Conservation (phyloP, 495 filamentous ascomycete species). For the Hypoxylon lenormandii region DNA sequence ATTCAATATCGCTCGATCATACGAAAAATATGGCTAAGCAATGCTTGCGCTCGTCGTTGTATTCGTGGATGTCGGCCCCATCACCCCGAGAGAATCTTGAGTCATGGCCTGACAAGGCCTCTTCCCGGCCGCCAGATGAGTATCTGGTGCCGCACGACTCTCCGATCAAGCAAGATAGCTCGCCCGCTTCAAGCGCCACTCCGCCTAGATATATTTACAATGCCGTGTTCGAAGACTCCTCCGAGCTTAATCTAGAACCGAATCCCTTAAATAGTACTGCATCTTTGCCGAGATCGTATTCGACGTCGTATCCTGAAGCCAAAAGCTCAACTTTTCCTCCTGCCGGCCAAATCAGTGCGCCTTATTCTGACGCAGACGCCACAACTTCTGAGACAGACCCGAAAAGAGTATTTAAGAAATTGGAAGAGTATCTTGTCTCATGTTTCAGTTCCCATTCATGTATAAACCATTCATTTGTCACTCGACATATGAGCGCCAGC, state of each 20-base stretch:
- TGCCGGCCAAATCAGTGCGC: conserved; percentile 7
- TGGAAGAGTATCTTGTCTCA: conserved; percentile 80
- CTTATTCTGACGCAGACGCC: conserved; percentile 20
- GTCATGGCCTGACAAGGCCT: conserved; percentile 11
- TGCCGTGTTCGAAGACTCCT: conserved; percentile 45
- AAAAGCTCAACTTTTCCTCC: conserved; percentile 40
- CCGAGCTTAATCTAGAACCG: conserved; percentile 46
- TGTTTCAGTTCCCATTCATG: conserved; percentile 76
- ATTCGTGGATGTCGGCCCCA: conserved; percentile 33
- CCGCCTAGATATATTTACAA: conserved; percentile 41
- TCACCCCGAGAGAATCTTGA: conserved; percentile 18
- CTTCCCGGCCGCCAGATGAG: conserved; percentile 36
- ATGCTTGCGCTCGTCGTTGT: conserved; percentile 45
- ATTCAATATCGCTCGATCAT: conserved; percentile 46
- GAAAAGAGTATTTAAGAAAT: conserved; percentile 70
- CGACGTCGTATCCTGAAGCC: conserved; percentile 57
- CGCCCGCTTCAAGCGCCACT: conserved; percentile 35
- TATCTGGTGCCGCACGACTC: conserved; percentile 27
- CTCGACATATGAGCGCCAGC: conserved; percentile 55
- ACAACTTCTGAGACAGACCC: conserved; percentile 47
- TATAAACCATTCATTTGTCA: conserved; percentile 78
- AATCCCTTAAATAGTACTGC: conserved; percentile 47
- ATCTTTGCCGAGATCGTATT: conserved; percentile 51
- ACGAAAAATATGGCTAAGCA: conserved; percentile 43
- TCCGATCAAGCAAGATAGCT: conserved; percentile 36